Percentiles rank a stretch among this genome's conserved stretches.
Evolutionary conservation across 257 asterid genomes (phyloP).

Genomic region (Apocynum venetum): DNA sequence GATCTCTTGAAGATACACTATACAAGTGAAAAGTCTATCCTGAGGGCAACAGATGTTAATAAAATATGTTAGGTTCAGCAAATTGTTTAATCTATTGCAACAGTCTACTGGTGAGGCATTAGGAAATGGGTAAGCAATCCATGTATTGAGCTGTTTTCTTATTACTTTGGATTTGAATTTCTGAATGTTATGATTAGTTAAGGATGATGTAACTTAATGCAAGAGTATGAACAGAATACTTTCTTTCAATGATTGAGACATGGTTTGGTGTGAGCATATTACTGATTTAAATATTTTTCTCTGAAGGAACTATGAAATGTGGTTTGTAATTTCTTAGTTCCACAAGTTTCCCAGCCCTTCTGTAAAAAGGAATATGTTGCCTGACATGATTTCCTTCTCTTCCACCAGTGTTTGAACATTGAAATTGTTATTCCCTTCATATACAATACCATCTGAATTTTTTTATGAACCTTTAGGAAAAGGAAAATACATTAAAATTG

Average conservation of each 20-base stretch:
- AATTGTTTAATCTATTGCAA: neutral
- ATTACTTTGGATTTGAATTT: neutral
- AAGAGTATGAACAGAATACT: neutral
- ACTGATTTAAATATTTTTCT: neutral
- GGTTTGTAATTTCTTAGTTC: no score
- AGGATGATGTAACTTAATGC: neutral
- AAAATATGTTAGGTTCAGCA: neutral
- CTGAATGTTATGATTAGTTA: neutral
- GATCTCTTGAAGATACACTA: neutral
- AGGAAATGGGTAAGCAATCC: no score
- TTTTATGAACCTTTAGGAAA: no score
- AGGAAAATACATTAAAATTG: no score
- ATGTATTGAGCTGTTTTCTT: no score
- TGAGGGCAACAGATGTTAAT: neutral
- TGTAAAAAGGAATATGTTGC: no score
- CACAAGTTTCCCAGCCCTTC: no score
- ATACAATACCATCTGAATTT: no score
- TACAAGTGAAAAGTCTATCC: neutral
- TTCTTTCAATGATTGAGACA: neutral
- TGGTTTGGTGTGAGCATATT: neutral
- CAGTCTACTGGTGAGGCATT: neutral
- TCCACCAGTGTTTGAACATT: no score
- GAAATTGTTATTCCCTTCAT: no score
- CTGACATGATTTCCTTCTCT: no score
- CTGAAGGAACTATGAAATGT: neutral